A percentile compares a stretch with the other conserved stretches of the same genome.
Conservation (phyloP, 345 rosid genomes). For the Zanthoxylum bungeanum region DNA sequence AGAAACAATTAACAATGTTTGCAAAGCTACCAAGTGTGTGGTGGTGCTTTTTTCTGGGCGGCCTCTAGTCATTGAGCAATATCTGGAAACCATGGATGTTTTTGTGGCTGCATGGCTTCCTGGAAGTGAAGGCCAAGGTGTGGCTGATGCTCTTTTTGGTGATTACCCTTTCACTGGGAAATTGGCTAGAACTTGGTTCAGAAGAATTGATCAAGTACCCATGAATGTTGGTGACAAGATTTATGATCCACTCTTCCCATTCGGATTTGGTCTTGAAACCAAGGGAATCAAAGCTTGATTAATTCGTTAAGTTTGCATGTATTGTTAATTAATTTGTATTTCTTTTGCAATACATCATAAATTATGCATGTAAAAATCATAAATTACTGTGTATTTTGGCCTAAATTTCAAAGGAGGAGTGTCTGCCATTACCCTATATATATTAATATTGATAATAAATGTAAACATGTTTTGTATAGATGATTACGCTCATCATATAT, state of each 20-base stretch:
- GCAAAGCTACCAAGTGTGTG: constrained; percentile 35
- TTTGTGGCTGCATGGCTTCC: constrained; percentile 58
- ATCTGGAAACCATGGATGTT: constrained; percentile 27
- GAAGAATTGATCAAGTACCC: constrained; percentile 60
- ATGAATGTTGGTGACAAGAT: constrained; percentile 59
- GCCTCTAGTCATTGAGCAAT: constrained; percentile 41
- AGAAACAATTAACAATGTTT: constrained; percentile 36
- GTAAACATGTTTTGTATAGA: too few relatives aligned
- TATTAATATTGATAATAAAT: too few relatives aligned
- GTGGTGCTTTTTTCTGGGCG: constrained; percentile 39
- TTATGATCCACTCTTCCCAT: constrained; percentile 62
- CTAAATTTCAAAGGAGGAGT: too few relatives aligned
- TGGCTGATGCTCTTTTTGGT: constrained; percentile 47
- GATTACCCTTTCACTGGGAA: constrained; percentile 49
- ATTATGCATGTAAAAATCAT: too few relatives aligned
- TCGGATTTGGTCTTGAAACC: constrained; percentile 55
- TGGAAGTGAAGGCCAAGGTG: constrained; percentile 57
- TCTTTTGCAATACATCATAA: too few relatives aligned
- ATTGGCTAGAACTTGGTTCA: constrained; percentile 59
- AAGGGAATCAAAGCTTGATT: not conserved
- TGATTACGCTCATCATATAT: too few relatives aligned
- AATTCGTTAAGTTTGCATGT: too few relatives aligned
- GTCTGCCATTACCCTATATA: too few relatives aligned
- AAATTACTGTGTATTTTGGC: too few relatives aligned
- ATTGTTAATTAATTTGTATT: not conserved